phyloP scores from a whole-genome alignment of 1,284 basidiomycete species.

The Coriolopsis trogii region DNA sequence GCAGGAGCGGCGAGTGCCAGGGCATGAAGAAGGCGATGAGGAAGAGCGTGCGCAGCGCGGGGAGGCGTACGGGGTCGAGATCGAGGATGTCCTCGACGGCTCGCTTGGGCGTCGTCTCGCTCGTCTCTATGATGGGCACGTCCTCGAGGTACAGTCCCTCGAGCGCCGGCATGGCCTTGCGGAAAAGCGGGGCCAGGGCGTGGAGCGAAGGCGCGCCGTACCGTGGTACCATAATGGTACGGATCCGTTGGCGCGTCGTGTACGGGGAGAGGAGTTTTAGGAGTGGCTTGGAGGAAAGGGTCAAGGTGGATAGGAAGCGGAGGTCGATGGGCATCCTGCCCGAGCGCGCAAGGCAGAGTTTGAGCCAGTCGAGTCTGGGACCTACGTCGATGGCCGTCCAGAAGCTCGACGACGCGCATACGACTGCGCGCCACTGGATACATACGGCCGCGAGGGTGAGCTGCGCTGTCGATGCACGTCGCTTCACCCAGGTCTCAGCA shows the following conservation, averaged over 20 bases:
- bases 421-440: background rate
- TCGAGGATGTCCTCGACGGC: background rate
- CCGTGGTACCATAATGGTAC: background rate
- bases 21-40: background rate
- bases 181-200: background rate
- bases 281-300: background rate
- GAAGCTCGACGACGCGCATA: background rate
- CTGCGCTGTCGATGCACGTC: background rate
- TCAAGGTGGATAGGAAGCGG: background rate
- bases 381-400: constrained; percentile 1
- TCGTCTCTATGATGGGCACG: too few species aligned
- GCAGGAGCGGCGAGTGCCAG: background rate
- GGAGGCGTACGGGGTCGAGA: background rate
- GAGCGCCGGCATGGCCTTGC: background rate
- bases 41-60: background rate
- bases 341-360: background rate
- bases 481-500: background rate
- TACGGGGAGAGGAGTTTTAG: background rate
- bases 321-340: background rate
- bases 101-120: too few species aligned
- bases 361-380: background rate
- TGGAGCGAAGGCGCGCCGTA: background rate
- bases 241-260: background rate
- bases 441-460: background rate
- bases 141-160: background rate